Percentiles rank a stretch among this genome's conserved stretches.
Conservation (phyloP, 306 rosid genomes). For the Medicago ruthenica region DNA sequence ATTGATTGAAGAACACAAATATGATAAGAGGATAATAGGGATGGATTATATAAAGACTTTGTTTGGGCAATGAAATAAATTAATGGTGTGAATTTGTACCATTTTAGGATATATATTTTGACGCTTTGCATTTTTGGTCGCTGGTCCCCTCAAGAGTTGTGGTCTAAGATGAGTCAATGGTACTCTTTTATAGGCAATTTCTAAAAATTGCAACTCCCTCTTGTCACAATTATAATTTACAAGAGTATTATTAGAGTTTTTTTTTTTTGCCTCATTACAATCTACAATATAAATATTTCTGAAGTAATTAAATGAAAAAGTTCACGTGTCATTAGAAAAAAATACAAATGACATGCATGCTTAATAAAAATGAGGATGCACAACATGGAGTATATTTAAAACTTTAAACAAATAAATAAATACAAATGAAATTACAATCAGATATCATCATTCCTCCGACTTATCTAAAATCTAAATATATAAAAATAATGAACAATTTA, state of each 20-base stretch:
- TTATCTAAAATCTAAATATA: no score
- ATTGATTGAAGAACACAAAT: neutral
- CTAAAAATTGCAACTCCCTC: neutral
- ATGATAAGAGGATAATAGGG: neutral
- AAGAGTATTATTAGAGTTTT: neutral
- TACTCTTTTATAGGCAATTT: neutral
- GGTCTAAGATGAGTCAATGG: conserved; percentile 11
- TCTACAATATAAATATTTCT: no score
- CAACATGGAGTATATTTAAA: no score
- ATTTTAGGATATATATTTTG: neutral
- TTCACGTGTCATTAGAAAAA: no score
- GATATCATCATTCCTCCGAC: no score
- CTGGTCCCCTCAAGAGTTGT: conserved; percentile 10
- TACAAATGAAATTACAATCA: no score
- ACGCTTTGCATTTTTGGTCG: conserved; percentile 17
- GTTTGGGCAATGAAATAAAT: neutral
- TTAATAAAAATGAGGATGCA: no score
- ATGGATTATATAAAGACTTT: neutral
- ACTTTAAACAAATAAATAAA: no score
- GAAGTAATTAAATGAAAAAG: no score
- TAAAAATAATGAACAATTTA: no score
- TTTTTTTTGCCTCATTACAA: neutral
- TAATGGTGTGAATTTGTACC: neutral
- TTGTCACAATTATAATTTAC: neutral
- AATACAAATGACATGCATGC: no score